These are phyloP conservation scores for Fusarium penzigii DNA, from an alignment of 2,329 filamentous ascomycete species.

Conservation along the genomic window DNA sequence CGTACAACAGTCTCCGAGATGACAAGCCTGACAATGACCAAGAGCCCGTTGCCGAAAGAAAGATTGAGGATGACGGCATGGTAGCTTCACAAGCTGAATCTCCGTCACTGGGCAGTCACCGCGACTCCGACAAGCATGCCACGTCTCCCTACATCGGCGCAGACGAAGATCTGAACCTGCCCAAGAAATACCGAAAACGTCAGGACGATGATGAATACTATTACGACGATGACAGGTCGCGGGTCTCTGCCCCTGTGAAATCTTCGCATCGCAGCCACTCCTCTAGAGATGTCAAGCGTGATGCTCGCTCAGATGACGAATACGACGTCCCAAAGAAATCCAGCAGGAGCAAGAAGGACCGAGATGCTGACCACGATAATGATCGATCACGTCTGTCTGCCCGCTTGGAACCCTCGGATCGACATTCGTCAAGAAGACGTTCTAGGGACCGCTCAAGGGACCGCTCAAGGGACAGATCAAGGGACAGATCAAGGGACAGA, in stretches of 20 bases:
- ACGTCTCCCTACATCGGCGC: conserved; percentile 16
- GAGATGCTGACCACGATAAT: conserved; percentile 14
- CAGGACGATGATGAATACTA: conserved; percentile 16
- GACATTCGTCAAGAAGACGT: conserved; percentile 16
- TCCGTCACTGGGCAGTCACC: conserved; percentile 9
- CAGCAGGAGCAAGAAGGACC: conserved; percentile 19
- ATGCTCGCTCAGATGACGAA: conserved; percentile 23
- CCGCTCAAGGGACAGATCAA: conserved; percentile 11
- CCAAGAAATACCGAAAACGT: conserved; percentile 12
- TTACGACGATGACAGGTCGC: conserved; percentile 19
- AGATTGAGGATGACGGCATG: conserved; percentile 28
- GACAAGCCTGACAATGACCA: not conserved
- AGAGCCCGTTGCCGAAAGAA: not conserved
- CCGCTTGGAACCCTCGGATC: conserved; percentile 12
- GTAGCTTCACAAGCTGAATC: conserved; percentile 27
- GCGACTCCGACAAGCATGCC: conserved; percentile 3
- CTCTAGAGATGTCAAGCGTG: conserved; percentile 18
- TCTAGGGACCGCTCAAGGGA: conserved; percentile 17
- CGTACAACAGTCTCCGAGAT: conserved; percentile 1
- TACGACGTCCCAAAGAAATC: conserved; percentile 14
- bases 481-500: not conserved
- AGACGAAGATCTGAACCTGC: conserved; percentile 14
- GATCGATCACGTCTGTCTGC: conserved; percentile 12
- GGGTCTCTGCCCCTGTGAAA: conserved; percentile 12
- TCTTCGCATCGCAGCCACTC: conserved; percentile 19